Evolutionary conservation across 805 yeast genomes (phyloP).

Genomic region (Priceomyces haplophilus): DNA sequence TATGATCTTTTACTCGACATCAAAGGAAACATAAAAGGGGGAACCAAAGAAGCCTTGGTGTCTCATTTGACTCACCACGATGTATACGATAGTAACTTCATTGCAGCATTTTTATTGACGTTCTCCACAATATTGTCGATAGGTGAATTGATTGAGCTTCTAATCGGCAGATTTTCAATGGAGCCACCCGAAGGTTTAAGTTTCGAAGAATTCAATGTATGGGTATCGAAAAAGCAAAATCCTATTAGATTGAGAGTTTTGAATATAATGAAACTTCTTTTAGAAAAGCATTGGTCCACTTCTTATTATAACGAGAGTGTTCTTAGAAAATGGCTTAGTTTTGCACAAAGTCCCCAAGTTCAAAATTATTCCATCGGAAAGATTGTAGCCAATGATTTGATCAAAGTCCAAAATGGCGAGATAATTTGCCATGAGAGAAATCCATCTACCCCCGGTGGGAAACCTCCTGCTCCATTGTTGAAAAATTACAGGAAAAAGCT

Average conservation of each 20-base stretch:
- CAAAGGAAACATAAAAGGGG: conserved; percentile 77
- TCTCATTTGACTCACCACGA: conserved; percentile 79
- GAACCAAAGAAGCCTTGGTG: conserved; percentile 72
- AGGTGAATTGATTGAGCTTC: conserved; percentile 52
- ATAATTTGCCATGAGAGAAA: conserved; percentile 23
- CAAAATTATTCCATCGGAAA: conserved; percentile 29
- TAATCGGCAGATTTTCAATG: conserved; percentile 63
- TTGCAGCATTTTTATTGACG: conserved; percentile 67
- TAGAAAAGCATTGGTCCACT: conserved; percentile 69
- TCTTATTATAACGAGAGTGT: conserved; percentile 51
- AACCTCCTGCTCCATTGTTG: conserved; percentile 41
- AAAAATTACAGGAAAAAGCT: conserved; percentile 33
- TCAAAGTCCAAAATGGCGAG: conserved; percentile 29
- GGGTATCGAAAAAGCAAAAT: conserved; percentile 69
- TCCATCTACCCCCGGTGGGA: conserved; percentile 25
- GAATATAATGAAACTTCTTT: conserved; percentile 60
- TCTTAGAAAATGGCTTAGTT: conserved; percentile 31
- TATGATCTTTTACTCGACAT: conserved; percentile 55
- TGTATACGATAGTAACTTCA: conserved; percentile 57
- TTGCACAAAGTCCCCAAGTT: conserved; percentile 21
- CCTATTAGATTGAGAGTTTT: conserved; percentile 67
- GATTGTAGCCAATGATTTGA: conserved; percentile 22
- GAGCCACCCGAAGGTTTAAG: conserved; percentile 86
- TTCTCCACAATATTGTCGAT: conserved; percentile 74
- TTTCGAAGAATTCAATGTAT: conserved; percentile 72